Conservation (phyloP, 257 asterid genomes). For the Jaltomata sinuosa region DNA sequence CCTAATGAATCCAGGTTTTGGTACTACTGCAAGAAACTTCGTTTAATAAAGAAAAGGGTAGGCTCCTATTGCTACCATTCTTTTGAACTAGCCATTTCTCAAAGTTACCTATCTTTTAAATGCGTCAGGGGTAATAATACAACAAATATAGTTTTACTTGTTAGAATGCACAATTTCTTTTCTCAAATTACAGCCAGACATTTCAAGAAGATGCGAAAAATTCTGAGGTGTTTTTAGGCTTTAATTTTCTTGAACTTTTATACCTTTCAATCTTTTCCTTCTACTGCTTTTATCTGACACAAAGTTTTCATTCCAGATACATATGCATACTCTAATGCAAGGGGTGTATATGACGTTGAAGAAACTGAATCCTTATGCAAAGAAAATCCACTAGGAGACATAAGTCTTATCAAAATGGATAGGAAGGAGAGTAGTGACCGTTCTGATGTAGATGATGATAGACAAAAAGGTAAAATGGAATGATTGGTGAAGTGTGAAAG, state of each 20-base stretch:
- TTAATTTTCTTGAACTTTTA: background rate
- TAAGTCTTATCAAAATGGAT: slow-evolving; percentile 57
- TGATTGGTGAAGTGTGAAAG: slow-evolving; percentile 11
- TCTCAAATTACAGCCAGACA: background rate
- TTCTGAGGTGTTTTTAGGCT: background rate
- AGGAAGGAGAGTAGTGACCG: slow-evolving; percentile 30
- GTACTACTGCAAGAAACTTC: background rate
- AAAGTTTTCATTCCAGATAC: slow-evolving; percentile 39
- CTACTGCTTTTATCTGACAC: background rate
- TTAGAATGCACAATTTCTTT: background rate
- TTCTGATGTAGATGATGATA: slow-evolving; percentile 51
- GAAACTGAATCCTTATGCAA: slow-evolving; percentile 59
- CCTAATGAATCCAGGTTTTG: background rate
- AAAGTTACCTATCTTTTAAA: background rate
- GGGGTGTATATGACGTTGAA: slow-evolving; percentile 73
- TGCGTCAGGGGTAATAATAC: background rate
- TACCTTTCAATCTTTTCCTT: background rate
- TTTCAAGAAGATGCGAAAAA: background rate
- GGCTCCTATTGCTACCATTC: background rate
- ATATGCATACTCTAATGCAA: slow-evolving; percentile 74
- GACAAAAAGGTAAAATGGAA: slow-evolving; percentile 43
- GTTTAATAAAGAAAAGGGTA: background rate
- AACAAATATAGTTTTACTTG: background rate
- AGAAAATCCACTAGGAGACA: slow-evolving; percentile 59
- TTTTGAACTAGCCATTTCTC: background rate